Conservation (phyloP, 495 filamentous ascomycete species). For the Neurospora sp. region DNA sequence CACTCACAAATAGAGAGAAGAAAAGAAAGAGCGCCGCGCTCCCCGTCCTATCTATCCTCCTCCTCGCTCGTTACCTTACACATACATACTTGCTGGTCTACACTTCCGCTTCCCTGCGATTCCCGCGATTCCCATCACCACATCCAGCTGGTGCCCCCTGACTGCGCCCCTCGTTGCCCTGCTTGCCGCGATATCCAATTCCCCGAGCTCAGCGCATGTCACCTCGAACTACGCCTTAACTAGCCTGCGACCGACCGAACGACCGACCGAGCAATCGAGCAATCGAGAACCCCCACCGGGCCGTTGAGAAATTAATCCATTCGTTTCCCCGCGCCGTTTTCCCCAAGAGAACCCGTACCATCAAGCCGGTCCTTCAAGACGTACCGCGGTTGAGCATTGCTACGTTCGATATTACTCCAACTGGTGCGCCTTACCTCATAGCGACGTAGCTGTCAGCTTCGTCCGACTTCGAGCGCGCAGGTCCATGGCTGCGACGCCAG, state of each 20-base stretch:
- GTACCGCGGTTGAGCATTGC: too few relatives aligned
- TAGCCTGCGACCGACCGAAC: not conserved
- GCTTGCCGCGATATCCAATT: not conserved
- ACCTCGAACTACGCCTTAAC: not conserved
- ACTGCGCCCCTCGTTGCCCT: not conserved
- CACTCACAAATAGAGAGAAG: not conserved
- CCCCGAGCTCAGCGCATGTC: not conserved
- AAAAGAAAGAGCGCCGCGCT: not conserved
- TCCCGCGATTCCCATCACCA: not conserved
- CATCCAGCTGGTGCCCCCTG: not conserved
- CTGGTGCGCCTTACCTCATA: not conserved
- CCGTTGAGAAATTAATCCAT: not conserved
- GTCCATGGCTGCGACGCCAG: not conserved
- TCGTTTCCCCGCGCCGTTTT: not conserved
- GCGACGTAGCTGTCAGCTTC: not conserved
- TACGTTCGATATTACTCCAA: not conserved
- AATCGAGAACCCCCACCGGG: not conserved
- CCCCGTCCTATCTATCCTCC: not conserved
- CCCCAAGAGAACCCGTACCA: not conserved
- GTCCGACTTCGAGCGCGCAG: not conserved
- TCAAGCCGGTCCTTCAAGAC: not conserved
- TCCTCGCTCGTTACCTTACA: not conserved
- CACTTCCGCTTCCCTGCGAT: not conserved
- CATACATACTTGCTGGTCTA: not conserved
- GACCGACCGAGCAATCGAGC: not conserved